Evolutionary conservation across 2,329 filamentous ascomycete genomes (phyloP).

Genomic region (Arthrobotrys conoides): DNA sequence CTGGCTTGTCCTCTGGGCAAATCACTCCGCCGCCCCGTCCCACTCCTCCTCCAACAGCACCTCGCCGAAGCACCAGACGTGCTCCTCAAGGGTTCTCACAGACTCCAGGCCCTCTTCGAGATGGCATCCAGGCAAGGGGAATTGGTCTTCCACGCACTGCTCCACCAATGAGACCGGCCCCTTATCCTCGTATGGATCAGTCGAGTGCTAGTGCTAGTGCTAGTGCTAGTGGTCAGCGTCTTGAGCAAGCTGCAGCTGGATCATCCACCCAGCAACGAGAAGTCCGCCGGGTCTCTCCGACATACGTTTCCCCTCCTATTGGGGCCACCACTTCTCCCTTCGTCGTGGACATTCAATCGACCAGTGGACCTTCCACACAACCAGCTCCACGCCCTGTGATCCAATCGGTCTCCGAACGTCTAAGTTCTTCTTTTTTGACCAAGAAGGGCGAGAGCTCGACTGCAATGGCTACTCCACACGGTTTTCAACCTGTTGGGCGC

Average conservation of each 20-base stretch:
- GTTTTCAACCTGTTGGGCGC: neutral
- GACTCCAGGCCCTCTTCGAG: constrained; percentile 13
- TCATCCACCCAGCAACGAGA: neutral
- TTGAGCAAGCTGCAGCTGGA: neutral
- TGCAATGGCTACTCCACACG: neutral
- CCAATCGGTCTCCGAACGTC: neutral
- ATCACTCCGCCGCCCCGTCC: constrained; percentile 40
- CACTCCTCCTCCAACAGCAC: constrained; percentile 37
- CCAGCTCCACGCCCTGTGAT: neutral
- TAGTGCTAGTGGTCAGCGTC: neutral
- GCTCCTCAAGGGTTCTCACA: neutral
- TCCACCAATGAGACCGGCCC: constrained; percentile 13
- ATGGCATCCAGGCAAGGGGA: constrained; percentile 15
- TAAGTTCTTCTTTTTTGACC: neutral
- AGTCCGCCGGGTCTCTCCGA: constrained; percentile 21
- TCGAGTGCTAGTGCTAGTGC: too few species aligned
- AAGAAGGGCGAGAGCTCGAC: neutral
- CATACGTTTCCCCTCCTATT: constrained; percentile 4
- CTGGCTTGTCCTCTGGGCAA: constrained; percentile 1
- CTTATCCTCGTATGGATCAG: neutral
- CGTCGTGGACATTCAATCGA: neutral
- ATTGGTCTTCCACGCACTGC: constrained; percentile 29
- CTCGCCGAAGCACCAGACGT: constrained; percentile 4
- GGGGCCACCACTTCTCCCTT: neutral
- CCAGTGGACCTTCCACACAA: neutral